Percentiles rank a stretch among this genome's conserved stretches.
Evolutionary conservation across 108 stramenopile genomes (phyloP).

Genomic region (Nitzschia palea): DNA sequence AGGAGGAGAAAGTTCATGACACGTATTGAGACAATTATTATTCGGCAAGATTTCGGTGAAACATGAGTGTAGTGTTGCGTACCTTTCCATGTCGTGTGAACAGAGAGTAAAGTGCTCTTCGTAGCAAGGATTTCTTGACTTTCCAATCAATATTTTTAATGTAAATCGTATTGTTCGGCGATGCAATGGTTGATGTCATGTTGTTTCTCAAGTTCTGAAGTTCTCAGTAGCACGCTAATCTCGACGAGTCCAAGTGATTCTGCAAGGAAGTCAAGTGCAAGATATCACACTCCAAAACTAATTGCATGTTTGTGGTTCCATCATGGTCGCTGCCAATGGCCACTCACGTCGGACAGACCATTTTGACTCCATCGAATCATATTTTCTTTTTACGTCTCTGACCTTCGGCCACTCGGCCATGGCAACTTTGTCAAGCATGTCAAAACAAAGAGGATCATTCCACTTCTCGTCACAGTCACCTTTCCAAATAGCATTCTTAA

Average conservation of each 20-base stretch:
- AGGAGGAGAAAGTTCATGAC: background rate
- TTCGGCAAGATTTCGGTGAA: background rate
- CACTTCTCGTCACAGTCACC: background rate
- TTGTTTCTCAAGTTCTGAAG: background rate
- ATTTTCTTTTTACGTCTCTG: slow-evolving; percentile 11
- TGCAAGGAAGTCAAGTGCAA: too few relatives aligned
- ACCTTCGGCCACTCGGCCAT: slow-evolving; percentile 14
- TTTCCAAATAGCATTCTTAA: background rate
- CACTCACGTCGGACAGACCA: too few relatives aligned
- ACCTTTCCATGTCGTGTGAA: slow-evolving; percentile 95
- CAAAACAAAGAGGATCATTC: background rate
- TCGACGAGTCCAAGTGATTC: too few relatives aligned
- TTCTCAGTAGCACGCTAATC: too few relatives aligned
- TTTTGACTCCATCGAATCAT: slow-evolving; percentile 3
- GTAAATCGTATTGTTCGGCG: slow-evolving; percentile 90
- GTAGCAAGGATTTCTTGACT: slow-evolving; percentile 91
- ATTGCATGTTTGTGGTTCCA: too few relatives aligned
- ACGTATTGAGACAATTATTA: background rate
- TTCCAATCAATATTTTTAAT: slow-evolving; percentile 96
- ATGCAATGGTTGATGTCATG: slow-evolving; percentile 25
- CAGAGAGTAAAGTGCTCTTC: slow-evolving; percentile 86
- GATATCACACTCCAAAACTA: too few relatives aligned
- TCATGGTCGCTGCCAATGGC: too few relatives aligned
- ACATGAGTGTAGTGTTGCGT: background rate
- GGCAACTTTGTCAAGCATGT: too few relatives aligned